Percentiles rank a stretch among this genome's conserved stretches.
Evolutionary conservation across 768 basidiomycete genomes (phyloP).

Genomic region (Boletus barrowsii): DNA sequence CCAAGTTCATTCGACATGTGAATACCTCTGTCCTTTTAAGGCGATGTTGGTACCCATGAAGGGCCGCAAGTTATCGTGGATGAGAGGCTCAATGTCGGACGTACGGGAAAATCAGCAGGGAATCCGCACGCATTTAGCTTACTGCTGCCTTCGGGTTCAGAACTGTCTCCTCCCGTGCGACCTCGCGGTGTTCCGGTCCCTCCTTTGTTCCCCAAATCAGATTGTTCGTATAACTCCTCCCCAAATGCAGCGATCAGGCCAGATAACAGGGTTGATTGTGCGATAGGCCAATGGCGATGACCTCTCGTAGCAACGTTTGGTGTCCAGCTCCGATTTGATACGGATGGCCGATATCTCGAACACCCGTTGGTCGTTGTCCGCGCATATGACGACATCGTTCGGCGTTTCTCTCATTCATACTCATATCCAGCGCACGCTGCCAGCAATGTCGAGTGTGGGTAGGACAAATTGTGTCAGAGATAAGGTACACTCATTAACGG

Average conservation of each 20-base stretch:
- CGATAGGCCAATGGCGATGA: constrained; percentile 4
- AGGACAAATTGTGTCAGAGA: constrained; percentile 2
- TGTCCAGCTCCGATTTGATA: constrained; percentile 15
- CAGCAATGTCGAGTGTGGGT: not conserved
- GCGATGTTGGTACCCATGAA: constrained; percentile 4
- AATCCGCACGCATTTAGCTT: constrained; percentile 10
- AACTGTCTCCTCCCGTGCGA: constrained; percentile 7
- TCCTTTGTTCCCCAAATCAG: constrained; percentile 2
- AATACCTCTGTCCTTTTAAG: constrained; percentile 9
- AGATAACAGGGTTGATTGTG: not conserved
- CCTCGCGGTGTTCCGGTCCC: not conserved
- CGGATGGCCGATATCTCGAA: constrained; percentile 8
- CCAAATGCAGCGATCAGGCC: constrained; percentile 2
- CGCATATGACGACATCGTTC: constrained; percentile 13
- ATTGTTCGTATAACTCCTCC: constrained; percentile 5
- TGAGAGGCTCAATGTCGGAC: constrained; percentile 1
- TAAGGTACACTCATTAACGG: constrained; percentile 5
- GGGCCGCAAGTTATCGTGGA: constrained; percentile 10
- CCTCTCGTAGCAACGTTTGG: not conserved
- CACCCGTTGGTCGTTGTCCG: not conserved
- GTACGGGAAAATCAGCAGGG: constrained; percentile 10
- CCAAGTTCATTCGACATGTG: constrained; percentile 7
- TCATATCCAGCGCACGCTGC: not conserved
- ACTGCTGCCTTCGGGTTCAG: not conserved
- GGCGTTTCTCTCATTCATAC: constrained; percentile 11